Conservation (phyloP, 371 early-diverging fungal genomes). For the Rhizopus microsporus region DNA sequence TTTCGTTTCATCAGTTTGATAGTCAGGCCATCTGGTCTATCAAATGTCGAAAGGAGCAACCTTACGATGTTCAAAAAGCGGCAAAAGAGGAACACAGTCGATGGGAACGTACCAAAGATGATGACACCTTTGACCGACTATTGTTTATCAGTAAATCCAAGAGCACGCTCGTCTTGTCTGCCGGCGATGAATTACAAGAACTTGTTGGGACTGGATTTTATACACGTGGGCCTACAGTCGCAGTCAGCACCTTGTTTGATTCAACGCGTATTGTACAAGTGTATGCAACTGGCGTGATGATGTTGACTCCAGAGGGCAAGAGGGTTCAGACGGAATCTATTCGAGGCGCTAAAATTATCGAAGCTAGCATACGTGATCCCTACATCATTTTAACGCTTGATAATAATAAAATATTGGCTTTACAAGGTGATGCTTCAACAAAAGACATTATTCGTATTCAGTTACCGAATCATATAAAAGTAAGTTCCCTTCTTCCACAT, state of each 20-base stretch:
- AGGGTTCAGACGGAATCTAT: slow-evolving; percentile 60
- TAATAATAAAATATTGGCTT: slow-evolving; percentile 61
- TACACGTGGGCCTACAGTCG: slow-evolving; percentile 75
- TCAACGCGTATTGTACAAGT: slow-evolving; percentile 79
- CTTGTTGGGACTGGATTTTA: slow-evolving; percentile 77
- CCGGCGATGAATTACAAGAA: slow-evolving; percentile 86
- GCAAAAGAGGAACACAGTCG: slow-evolving; percentile 16
- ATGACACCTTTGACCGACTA: slow-evolving; percentile 61
- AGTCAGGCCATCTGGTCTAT: slow-evolving; percentile 72
- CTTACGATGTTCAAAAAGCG: slow-evolving; percentile 41
- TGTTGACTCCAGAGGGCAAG: slow-evolving; percentile 70
- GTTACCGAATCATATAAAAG: slow-evolving; percentile 46
- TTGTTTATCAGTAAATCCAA: slow-evolving; percentile 72
- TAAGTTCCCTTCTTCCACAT: slow-evolving; percentile 17
- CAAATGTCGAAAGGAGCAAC: slow-evolving; percentile 55
- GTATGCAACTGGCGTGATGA: slow-evolving; percentile 69
- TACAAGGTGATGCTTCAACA: slow-evolving; percentile 57
- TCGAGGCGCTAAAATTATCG: slow-evolving; percentile 64
- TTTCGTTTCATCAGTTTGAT: slow-evolving; percentile 68
- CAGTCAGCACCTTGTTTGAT: slow-evolving; percentile 65
- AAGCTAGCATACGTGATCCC: slow-evolving; percentile 80
- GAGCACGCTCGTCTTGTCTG: slow-evolving; percentile 72
- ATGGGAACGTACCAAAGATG: slow-evolving; percentile 26
- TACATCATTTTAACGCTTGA: slow-evolving; percentile 75
- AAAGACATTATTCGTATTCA: slow-evolving; percentile 43